Percentiles rank a stretch among this genome's conserved stretches.
Conservation (phyloP, 768 basidiomycete genomes). For the Calocera viscosa region DNA sequence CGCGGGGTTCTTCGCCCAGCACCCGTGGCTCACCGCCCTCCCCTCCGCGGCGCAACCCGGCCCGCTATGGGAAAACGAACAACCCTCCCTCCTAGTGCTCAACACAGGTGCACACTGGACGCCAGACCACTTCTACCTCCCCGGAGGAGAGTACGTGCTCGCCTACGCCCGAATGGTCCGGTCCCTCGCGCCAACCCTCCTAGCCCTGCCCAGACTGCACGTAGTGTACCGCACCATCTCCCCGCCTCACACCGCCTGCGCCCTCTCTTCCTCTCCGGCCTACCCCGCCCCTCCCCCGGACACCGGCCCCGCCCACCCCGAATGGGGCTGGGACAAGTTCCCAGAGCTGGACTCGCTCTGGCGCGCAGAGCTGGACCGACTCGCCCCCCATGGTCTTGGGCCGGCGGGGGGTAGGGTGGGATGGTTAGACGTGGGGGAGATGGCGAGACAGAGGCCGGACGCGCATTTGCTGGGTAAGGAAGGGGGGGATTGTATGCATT, state of each 20-base stretch:
- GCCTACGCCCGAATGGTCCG: not conserved
- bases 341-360: not conserved
- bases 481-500: not conserved
- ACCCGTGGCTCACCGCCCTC: not conserved
- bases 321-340: not conserved
- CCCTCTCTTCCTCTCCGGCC: not conserved
- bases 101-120: conserved; percentile 3
- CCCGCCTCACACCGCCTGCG: not conserved
- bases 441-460: not conserved
- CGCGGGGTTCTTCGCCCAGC: not conserved
- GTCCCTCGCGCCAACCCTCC: not conserved
- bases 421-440: not conserved
- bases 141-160: not conserved
- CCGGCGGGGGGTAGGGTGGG: not conserved
- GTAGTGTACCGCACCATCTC: not conserved
- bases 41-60: not conserved
- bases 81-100: not conserved
- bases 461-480: not conserved
- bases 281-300: not conserved
- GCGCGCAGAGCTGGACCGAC: not conserved
- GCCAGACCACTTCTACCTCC: not conserved
- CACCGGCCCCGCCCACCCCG: not conserved
- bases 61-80: not conserved
- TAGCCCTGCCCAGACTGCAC: not conserved
- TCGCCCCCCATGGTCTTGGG: not conserved